These are phyloP conservation scores for Bryoerythrophyllum caledonicum DNA, from an alignment of 225 moss, liverwort and hornwort genomes.

Conservation along the genomic window DNA sequence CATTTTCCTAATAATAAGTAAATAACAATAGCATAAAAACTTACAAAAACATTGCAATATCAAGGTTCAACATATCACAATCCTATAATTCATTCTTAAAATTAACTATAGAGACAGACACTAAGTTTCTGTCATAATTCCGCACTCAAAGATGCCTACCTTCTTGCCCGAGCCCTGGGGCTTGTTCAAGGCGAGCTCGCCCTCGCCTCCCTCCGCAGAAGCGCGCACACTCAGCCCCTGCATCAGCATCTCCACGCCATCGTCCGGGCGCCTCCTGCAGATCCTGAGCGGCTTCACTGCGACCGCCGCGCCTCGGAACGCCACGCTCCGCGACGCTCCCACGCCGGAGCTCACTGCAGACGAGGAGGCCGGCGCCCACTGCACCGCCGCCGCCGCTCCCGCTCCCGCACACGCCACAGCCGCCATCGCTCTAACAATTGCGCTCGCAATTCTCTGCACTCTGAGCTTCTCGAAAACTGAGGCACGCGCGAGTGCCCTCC, in stretches of 20 bases:
- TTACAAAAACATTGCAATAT: no score
- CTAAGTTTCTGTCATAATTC: no score
- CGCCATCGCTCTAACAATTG: slow-evolving; percentile 34
- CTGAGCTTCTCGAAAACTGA: not conserved
- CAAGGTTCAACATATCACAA: no score
- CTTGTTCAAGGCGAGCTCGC: slow-evolving; percentile 36
- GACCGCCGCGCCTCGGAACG: slow-evolving; percentile 45
- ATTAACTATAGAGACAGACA: no score
- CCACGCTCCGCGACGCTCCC: slow-evolving; percentile 45
- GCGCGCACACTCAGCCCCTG: slow-evolving; percentile 41
- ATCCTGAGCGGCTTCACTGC: slow-evolving; percentile 43
- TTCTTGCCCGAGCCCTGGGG: slow-evolving; percentile 57
- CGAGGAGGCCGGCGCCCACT: slow-evolving; percentile 30
- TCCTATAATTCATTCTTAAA: no score
- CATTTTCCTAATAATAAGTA: no score
- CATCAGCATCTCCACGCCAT: slow-evolving; percentile 25
- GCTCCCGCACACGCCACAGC: slow-evolving; percentile 41
- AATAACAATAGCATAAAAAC: no score
- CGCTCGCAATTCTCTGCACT: not conserved
- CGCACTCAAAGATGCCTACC: slow-evolving; percentile 21
- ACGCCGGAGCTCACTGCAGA: slow-evolving; percentile 21
- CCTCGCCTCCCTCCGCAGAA: slow-evolving; percentile 31
- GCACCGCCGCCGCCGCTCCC: slow-evolving; percentile 30
- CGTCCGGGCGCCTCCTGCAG: slow-evolving; percentile 30
- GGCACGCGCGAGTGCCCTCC: not conserved